Base-by-base conservation (phyloP, 129 eudicot species). In the Gnaphalium uliginosum region DNA sequence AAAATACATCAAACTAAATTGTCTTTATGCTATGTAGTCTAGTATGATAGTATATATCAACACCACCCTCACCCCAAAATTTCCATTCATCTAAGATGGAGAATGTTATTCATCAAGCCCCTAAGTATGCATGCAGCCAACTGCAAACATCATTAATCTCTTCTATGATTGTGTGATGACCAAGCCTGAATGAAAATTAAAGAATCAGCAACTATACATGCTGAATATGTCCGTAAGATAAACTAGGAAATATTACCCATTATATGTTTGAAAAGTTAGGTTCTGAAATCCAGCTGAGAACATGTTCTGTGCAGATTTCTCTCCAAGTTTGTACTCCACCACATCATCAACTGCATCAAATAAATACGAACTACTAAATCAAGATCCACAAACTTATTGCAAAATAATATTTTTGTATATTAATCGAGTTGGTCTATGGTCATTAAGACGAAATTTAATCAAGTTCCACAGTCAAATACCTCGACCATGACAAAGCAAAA, bases 261-360 rank as follows among this genome's bases (percentile, higher is more conserved):
- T 59, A 56, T 89, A 92, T 41, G 91, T 48, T 78, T 81, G 83
- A 41, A 84, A 89, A 10, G 82, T 78, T 39, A 92, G 83, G 60
- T 81, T 87, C 53, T 85, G 87, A 80, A 92, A 92, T 33, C 97
- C 97, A 76, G 87, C 79, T 13, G 91, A 87, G 82, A 79, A 78
- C 79, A 92, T 71, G 33, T 78, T 74, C 17, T 82, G 81, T 19
- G 89, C 96, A 66, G 93, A 87, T 72, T 78, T 87, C 65, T 92
- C 93, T 67, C 96, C 96, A 26, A 79, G 88, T 76, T 81, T 75
- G 78, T 78, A 85, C 53, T 89, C 89, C 22, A 89, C 93, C 17
- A 92, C 96, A 23, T 92, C 97, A 79, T 92, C 97, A 32, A 76
- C 97, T 92, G 87, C 66, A 82, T 81, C 83, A 88, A 60, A 72